phyloP scores from a whole-genome alignment of 2,329 filamentous ascomycete genomes.

The Aspergillus niger region DNA sequence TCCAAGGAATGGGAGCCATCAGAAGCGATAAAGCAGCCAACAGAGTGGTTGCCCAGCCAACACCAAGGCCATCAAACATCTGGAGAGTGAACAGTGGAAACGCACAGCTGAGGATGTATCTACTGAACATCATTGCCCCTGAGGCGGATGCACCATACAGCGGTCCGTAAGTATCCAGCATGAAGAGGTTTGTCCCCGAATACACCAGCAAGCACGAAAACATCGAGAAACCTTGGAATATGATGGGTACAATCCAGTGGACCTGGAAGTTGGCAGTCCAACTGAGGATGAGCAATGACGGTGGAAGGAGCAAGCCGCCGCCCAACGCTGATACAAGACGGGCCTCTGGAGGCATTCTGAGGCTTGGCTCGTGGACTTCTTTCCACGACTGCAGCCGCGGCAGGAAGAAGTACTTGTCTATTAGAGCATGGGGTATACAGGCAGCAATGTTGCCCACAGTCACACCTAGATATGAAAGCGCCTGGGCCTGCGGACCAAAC shows the following conservation, averaged over 20 bases:
- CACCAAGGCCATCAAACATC: not conserved
- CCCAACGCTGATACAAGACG: not conserved
- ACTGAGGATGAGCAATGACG: not conserved
- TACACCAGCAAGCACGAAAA: not conserved
- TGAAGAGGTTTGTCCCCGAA: not conserved
- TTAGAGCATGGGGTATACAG: not conserved
- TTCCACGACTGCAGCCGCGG: not conserved
- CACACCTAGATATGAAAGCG: too few species aligned
- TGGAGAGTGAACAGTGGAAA: not conserved
- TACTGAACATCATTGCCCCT: not conserved
- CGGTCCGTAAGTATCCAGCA: not conserved
- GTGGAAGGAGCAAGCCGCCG: not conserved
- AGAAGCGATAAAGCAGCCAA: not conserved
- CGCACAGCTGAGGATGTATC: not conserved
- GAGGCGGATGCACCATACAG: not conserved
- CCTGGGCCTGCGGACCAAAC: too few species aligned
- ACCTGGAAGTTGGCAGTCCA: not conserved
- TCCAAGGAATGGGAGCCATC: not conserved
- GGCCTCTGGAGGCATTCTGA: not conserved
- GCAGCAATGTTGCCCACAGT: not conserved
- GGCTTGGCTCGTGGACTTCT: not conserved
- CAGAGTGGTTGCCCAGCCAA: not conserved
- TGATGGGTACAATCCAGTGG: not conserved
- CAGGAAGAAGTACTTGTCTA: not conserved
- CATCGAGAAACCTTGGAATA: not conserved